These are phyloP conservation scores for Brettanomyces anomalus DNA, from an alignment of 805 yeast genomes.

Conservation along the genomic window DNA sequence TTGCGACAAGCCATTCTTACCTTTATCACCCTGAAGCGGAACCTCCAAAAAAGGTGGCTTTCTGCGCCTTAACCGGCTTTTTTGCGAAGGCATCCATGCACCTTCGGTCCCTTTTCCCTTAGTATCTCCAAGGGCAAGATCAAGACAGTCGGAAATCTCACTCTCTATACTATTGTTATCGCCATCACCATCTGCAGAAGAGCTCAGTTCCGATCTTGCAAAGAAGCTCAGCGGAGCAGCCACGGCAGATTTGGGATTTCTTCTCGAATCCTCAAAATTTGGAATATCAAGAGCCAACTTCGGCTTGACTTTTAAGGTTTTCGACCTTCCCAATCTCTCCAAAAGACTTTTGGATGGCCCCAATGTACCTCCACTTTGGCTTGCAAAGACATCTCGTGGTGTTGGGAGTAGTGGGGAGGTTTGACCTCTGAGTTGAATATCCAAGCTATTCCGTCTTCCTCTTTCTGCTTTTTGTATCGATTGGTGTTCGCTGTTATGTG, in stretches of 20 bases:
- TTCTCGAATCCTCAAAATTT: too few relatives aligned
- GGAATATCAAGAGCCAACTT: background rate
- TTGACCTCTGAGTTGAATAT: background rate
- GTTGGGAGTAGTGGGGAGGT: background rate
- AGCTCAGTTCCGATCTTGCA: background rate
- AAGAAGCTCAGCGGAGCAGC: background rate
- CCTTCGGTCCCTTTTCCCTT: conserved; percentile 4
- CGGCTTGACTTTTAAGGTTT: conserved; percentile 1
- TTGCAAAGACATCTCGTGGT: background rate
- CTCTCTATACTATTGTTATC: conserved; percentile 5
- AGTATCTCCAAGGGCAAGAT: conserved; percentile 15
- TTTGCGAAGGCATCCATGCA: conserved; percentile 14
- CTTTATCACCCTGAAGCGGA: too few relatives aligned
- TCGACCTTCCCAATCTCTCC: conserved; percentile 1
- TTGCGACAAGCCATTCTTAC: too few relatives aligned
- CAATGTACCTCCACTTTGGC: background rate
- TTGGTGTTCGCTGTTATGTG: too few relatives aligned
- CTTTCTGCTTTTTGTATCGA: too few relatives aligned
- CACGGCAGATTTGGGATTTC: background rate
- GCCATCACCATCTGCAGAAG: conserved; percentile 6
- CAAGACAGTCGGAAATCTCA: conserved; percentile 14
- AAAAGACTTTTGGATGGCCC: background rate
- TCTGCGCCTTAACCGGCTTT: background rate
- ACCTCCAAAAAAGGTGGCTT: conserved; percentile 1
- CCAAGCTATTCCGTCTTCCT: too few relatives aligned